Conservation (phyloP, 208 protist genomes). For the Trypanosoma cruzi region DNA sequence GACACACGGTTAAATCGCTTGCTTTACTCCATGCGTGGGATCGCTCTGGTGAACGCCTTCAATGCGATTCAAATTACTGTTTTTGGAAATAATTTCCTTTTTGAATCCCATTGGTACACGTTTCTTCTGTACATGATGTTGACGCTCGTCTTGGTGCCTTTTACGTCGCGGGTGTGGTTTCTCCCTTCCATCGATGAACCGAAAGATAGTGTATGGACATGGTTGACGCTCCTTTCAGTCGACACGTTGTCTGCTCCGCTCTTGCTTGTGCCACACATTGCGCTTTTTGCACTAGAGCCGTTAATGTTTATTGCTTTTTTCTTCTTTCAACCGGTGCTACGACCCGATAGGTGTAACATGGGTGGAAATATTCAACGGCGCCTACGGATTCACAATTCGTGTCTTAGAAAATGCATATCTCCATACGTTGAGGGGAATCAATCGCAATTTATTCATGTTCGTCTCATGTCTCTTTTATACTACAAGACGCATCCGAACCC, state of each 20-base stretch:
- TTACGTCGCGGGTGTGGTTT: slow-evolving; percentile 79
- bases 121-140: slow-evolving; percentile 59
- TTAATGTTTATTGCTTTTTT: slow-evolving; percentile 66
- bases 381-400: slow-evolving; percentile 56
- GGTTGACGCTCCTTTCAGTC: slow-evolving; percentile 61
- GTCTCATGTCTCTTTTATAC: slow-evolving; percentile 55
- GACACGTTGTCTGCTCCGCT: slow-evolving; percentile 47
- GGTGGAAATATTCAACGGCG: slow-evolving; percentile 59
- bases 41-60: slow-evolving; percentile 67
- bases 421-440: slow-evolving; percentile 48
- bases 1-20: slow-evolving; percentile 64
- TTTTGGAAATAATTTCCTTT: slow-evolving; percentile 72
- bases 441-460: slow-evolving; percentile 65
- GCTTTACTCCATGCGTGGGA: slow-evolving; percentile 68
- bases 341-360: slow-evolving; percentile 28
- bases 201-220: slow-evolving; percentile 51
- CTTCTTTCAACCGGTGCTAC: slow-evolving; percentile 46
- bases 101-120: slow-evolving; percentile 46
- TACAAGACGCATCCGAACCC: slow-evolving; percentile 54
- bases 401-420: slow-evolving; percentile 35
- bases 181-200: slow-evolving; percentile 80
- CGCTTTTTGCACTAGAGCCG: slow-evolving; percentile 65
- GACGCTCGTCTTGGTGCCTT: slow-evolving; percentile 60
- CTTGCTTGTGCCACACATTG: slow-evolving; percentile 56
- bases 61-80: slow-evolving; percentile 75